These are phyloP conservation scores for Trichoderma virens DNA, from an alignment of 495 filamentous ascomycete genomes.

Conservation along the genomic window DNA sequence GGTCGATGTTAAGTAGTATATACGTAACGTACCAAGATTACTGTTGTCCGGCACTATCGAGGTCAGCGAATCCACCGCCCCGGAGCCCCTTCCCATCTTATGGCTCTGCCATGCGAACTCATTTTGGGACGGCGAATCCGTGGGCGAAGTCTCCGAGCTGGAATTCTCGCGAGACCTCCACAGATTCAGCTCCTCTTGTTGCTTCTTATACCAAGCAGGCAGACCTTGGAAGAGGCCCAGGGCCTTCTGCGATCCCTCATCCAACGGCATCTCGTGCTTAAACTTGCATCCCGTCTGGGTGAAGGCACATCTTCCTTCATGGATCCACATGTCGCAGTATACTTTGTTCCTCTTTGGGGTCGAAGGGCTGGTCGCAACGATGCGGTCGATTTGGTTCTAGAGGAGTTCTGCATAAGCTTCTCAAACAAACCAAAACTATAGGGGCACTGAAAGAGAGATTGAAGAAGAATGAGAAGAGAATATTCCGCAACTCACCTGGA, in stretches of 20 bases:
- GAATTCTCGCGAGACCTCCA: not conserved
- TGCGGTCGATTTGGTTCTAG: conserved; percentile 22
- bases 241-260: conserved; percentile 46
- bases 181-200: conserved; percentile 32
- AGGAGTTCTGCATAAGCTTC: not conserved
- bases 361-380: conserved; percentile 21
- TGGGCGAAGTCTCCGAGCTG: not conserved
- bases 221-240: conserved; percentile 54
- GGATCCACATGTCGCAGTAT: conserved; percentile 83
- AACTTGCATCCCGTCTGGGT: conserved; percentile 77
- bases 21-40: not conserved
- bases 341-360: conserved; percentile 45
- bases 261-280: conserved; percentile 78
- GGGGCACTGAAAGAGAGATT: not conserved
- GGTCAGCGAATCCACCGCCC: not conserved
- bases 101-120: not conserved
- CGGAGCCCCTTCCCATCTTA: no score
- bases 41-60: not conserved
- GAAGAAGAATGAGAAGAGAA: not conserved
- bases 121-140: not conserved
- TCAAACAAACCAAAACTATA: not conserved
- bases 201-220: conserved; percentile 45
- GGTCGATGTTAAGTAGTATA: no score
- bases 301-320: conserved; percentile 76
- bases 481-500: conserved; percentile 27